Evolutionary conservation across 805 yeast species (phyloP).

Genomic region (Starmerella sp.): DNA sequence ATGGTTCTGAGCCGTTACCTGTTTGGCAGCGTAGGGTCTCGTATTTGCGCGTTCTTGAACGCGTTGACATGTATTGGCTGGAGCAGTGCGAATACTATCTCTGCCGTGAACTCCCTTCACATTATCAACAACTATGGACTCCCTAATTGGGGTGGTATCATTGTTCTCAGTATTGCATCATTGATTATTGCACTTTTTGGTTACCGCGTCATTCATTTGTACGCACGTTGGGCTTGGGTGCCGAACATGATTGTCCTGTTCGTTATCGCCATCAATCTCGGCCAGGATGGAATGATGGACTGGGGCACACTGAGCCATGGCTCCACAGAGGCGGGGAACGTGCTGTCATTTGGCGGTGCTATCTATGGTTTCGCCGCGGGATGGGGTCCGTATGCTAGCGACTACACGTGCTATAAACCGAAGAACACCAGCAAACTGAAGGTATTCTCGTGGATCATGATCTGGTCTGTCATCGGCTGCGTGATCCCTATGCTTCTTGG

Average conservation of each 20-base stretch:
- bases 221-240: constrained; percentile 82
- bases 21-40: constrained; percentile 62
- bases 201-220: constrained; percentile 63
- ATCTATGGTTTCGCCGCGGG: constrained; percentile 85
- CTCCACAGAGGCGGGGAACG: constrained; percentile 57
- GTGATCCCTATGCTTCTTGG: constrained; percentile 68
- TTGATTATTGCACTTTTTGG: constrained; percentile 72
- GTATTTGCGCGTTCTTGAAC: constrained; percentile 68
- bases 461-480: constrained; percentile 59
- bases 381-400: constrained; percentile 89
- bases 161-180: constrained; percentile 55
- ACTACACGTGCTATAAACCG: constrained; percentile 82
- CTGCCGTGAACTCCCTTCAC: constrained; percentile 72
- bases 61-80: constrained; percentile 85
- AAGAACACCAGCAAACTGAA: constrained; percentile 45
- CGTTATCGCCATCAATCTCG: constrained; percentile 67
- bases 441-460: constrained; percentile 51
- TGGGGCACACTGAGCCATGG: constrained; percentile 49
- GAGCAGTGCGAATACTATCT: constrained; percentile 88
- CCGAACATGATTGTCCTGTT: constrained; percentile 66
- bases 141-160: constrained; percentile 91
- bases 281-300: constrained; percentile 48
- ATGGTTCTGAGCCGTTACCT: constrained; percentile 70
- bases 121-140: constrained; percentile 49
- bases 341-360: constrained; percentile 72